Base-by-base conservation (phyloP, 805 yeast genomes). In the Candida andamanensis region DNA sequence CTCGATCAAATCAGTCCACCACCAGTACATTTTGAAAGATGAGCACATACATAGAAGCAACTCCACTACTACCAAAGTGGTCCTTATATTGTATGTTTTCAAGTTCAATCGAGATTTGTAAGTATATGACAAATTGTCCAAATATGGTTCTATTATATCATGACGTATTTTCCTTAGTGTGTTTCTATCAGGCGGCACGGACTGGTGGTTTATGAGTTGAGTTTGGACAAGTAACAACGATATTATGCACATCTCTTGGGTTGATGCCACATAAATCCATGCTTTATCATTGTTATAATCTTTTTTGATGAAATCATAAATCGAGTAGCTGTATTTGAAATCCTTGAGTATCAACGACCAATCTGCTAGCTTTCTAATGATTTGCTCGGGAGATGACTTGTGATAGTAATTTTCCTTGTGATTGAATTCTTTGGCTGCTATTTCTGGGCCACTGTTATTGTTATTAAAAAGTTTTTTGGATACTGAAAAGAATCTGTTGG, bases 311-410 rank as follows among this genome's bases (percentile, higher is more conserved):
- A 85, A 53, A 38, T 90, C 97, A 52, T 90, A 90, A 1, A 86
- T 82, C 1, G 83, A 66, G 48, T 82, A 80, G 3, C 97, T 92
- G 36, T 76, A 78, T 52, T 80, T 79, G 65, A 82, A 90, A 60
- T 92, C 96, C 22, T 87, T 74, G n/a, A 89, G 58, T 78, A 92
- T 85, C 47, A 90, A 77, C 5, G 87, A 78, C 85, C 95, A 85
- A 54, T 92, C 98, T 0, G 95, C 97, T 17, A 90, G 62, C 49
- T 83, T 81, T 30, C 97, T 66, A 17, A 87, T 67, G 26, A 75
- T 67, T 50, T 85, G 82, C 45, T 86, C 96, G 1, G 79, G 70
- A 0, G 86, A 65, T 2, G 72, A 63, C 8, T 76, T 73, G 26
- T 72, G 58, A 49, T 86, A 87, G 44, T 65, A 75, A 15, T 78